Conservation (phyloP, 148 eudicot species). For the Euryodendron excelsum region DNA sequence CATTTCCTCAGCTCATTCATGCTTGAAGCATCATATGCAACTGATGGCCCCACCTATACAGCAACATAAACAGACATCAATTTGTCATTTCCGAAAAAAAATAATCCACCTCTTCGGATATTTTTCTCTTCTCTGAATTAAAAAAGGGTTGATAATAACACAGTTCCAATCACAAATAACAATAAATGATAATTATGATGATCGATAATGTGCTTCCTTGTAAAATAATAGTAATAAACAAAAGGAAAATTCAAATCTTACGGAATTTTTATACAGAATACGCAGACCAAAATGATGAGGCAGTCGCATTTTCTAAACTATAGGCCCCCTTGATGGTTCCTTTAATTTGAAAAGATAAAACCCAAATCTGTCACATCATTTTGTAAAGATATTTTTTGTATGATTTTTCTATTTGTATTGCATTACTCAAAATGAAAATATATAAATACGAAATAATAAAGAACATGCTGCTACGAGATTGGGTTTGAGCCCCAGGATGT, state of each 20-base stretch:
- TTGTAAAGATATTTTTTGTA: too few species aligned
- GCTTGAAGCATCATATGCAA: slow-evolving; percentile 88
- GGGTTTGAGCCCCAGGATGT: neutral
- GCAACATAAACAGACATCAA: neutral
- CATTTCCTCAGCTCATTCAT: slow-evolving; percentile 97
- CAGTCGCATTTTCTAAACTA: too few species aligned
- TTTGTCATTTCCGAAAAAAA: neutral
- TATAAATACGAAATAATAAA: neutral
- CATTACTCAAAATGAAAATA: neutral
- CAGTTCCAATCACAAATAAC: neutral
- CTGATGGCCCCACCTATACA: slow-evolving; percentile 87
- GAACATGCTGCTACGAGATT: neutral
- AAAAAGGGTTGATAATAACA: neutral
- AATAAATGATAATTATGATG: too few species aligned
- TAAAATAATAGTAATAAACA: neutral
- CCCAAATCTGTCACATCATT: neutral
- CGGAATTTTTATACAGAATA: neutral
- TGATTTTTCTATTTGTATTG: neutral
- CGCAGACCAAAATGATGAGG: too few species aligned
- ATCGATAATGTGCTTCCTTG: too few species aligned
- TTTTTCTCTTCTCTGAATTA: neutral
- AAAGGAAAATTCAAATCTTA: neutral
- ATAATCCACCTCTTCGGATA: neutral
- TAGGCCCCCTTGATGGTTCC: too few species aligned
- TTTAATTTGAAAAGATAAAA: neutral